These are phyloP conservation scores for Polyporus arcularius DNA, from an alignment of 768 basidiomycete species.

Conservation along the genomic window DNA sequence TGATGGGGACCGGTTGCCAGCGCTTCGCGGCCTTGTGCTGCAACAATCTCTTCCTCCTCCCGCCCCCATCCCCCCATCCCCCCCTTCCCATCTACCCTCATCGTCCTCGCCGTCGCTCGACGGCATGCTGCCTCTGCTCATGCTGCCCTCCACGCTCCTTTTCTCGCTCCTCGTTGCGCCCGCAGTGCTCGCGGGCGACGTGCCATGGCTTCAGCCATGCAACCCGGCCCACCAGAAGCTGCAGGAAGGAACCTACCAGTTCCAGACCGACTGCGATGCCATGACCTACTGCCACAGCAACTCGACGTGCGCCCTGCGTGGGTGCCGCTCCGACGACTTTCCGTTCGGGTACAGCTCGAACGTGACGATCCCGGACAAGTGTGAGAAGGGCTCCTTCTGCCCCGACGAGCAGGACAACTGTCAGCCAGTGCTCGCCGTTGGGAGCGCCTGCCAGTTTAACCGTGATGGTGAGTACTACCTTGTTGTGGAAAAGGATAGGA, in stretches of 20 bases:
- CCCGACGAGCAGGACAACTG: conserved; percentile 82
- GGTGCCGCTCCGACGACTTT: conserved; percentile 76
- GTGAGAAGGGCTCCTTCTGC: conserved; percentile 68
- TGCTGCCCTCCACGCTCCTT: conserved; percentile 27
- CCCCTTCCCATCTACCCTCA: too few species aligned
- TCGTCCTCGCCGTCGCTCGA: too few species aligned
- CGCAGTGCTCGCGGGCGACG: conserved; percentile 47
- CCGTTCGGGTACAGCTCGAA: conserved; percentile 64
- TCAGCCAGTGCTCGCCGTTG: conserved; percentile 57
- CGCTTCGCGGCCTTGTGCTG: too few species aligned
- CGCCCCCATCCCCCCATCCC: too few species aligned
- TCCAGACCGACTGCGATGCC: conserved; percentile 76
- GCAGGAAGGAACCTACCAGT: conserved; percentile 76
- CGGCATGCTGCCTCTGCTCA: conserved; percentile 12
- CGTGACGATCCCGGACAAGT: conserved; percentile 57
- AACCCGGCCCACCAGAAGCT: conserved; percentile 62
- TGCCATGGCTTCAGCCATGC: conserved; percentile 49
- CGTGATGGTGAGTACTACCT: conserved; percentile 64
- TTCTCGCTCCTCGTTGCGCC: conserved; percentile 38
- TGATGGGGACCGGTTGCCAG: too few species aligned
- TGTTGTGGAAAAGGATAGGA: not conserved
- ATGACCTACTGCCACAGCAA: conserved; percentile 61
- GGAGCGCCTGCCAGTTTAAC: conserved; percentile 78
- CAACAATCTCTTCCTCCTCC: too few species aligned
- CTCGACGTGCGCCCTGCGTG: conserved; percentile 58